These are phyloP conservation scores for Striga asiatica DNA, from an alignment of 257 asterid species.

Conservation along the genomic window DNA sequence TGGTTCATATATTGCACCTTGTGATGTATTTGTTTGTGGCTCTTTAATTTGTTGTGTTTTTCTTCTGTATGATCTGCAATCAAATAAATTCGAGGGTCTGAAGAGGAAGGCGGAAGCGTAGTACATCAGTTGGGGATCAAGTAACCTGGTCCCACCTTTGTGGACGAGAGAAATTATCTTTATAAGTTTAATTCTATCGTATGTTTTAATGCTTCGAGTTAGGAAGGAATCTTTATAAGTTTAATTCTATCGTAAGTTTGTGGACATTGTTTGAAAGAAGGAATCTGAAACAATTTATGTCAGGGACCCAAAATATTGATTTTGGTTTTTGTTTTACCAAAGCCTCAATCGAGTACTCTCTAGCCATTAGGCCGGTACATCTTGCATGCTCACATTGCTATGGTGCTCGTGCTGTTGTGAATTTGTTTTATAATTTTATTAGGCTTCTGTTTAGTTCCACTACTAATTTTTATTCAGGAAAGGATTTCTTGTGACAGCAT, in stretches of 20 bases:
- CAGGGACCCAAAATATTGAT: too few relatives aligned
- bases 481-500: conserved; percentile 45
- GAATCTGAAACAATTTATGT: not conserved
- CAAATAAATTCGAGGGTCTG: not conserved
- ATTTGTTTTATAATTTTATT: not conserved
- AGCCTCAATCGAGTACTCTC: too few relatives aligned
- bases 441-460: conserved; percentile 8
- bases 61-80: not conserved
- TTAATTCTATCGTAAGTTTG: not conserved
- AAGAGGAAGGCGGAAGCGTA: not conserved
- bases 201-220: not conserved
- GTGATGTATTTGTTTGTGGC: too few relatives aligned
- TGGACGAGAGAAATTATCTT: not conserved
- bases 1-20: too few relatives aligned
- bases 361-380: too few relatives aligned
- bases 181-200: not conserved
- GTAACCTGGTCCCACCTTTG: not conserved
- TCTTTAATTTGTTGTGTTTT: not conserved
- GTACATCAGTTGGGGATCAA: not conserved
- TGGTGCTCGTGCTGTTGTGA: not conserved
- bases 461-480: conserved; percentile 32
- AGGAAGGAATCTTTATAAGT: not conserved
- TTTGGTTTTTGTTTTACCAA: too few relatives aligned
- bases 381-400: too few relatives aligned
- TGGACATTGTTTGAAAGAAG: not conserved